These are phyloP conservation scores for Globisporangium apiculatum DNA, from an alignment of 352 stramenopile species.

Conservation along the genomic window DNA sequence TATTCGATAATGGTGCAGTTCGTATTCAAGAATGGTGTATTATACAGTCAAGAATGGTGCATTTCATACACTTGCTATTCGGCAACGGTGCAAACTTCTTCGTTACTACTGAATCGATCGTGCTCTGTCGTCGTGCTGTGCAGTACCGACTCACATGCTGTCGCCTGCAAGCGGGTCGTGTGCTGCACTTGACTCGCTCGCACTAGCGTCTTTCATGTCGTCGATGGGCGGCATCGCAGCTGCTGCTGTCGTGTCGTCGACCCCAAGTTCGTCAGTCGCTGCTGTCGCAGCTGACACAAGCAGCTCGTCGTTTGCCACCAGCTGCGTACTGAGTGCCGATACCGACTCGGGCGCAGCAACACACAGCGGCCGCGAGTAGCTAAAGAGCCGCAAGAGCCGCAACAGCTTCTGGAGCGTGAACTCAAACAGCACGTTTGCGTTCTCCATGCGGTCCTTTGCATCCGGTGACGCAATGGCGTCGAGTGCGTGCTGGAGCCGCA, in stretches of 20 bases:
- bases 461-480: conserved; percentile 60
- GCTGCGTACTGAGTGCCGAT: not conserved
- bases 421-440: conserved; percentile 80
- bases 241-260: not conserved
- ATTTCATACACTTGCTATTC: no score
- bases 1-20: no score
- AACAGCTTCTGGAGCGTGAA: conserved; percentile 65
- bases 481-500: conserved; percentile 57
- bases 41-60: no score
- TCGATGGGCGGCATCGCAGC: not conserved
- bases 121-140: no score
- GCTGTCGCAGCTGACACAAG: not conserved
- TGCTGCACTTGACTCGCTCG: no score
- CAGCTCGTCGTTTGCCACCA: not conserved
- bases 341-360: not conserved
- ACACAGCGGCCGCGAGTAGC: conserved; percentile 50
- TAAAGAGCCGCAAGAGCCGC: conserved; percentile 61
- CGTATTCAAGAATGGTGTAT: no score
- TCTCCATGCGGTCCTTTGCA: conserved; percentile 64
- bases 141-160: no score
- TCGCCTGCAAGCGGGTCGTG: no score
- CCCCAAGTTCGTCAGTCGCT: not conserved
- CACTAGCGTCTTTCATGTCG: not conserved
- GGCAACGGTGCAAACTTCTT: no score
- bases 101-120: no score